Base-by-base conservation (phyloP, 202 grass and related monocot species). In the Hordeum pubiflorum region DNA sequence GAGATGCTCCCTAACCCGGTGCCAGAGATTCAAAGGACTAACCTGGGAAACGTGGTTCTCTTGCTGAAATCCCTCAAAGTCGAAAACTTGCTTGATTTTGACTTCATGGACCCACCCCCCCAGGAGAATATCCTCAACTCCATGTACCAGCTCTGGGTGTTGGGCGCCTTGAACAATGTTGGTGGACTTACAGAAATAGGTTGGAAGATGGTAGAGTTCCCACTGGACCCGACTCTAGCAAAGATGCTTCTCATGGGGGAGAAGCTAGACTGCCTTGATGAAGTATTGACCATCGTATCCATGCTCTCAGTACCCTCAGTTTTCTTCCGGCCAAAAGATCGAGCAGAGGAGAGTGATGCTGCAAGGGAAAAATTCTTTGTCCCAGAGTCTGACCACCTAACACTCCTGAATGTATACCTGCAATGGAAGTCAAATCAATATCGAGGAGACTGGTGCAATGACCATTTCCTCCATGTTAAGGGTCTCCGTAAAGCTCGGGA, bases 121-220 rank as follows among this genome's bases (percentile, higher is more conserved):
- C 95, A 97, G 63, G 95, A 97, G 81, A 97, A 97, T 62, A 97
- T 97, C 75, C 92, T 98, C 20, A 98, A 98, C 75, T 98, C 95
- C 38, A 98, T 98, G 95, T 98, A 98, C 70, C 95, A 98, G 80
- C 90, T 95, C 17, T 98, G 95, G 95, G 95, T 98, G 22, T 89
- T 98, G 70, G 95, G 90, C 40, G 95, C 95, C 20, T 87, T 98
- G 62, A 98, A 93, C 83, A 98, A 98, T 86, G 92, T 94, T 40
- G 95, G 95, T 56, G 75, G 73, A 54, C 92, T 97, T 33, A 97
- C 95, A 50, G 92, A 83, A 59, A 94, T 98, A 43, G 92, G 96
- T 39, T 98, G 96, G 96, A 98, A 98, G 74, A 98, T 98, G 96
- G 96, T 98, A 61, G 96, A 98, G 71, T 98, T 98, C 76, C 96